Conservation (phyloP, 768 basidiomycete genomes). For the Sporobolomyces roseus region DNA sequence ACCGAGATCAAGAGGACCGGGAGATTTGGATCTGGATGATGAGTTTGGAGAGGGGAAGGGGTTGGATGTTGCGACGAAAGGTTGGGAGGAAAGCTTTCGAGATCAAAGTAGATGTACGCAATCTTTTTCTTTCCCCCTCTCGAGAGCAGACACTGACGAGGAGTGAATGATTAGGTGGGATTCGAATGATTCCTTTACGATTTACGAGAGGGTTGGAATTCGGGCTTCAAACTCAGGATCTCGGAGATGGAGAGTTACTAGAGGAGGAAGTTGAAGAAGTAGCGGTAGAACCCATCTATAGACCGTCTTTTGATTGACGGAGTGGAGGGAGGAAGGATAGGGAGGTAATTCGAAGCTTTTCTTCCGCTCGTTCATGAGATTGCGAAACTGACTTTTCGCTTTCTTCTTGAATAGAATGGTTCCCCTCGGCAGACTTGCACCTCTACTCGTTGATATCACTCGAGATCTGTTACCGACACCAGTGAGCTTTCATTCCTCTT, state of each 20-base stretch:
- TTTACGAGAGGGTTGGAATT: conserved; percentile 73
- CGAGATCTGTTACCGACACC: conserved; percentile 68
- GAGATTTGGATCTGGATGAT: conserved; percentile 55
- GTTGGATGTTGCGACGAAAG: conserved; percentile 14
- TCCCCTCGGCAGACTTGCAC: conserved; percentile 19
- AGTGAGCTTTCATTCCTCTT: conserved; percentile 44
- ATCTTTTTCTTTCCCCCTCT: not conserved
- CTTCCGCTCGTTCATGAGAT: not conserved
- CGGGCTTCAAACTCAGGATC: conserved; percentile 47
- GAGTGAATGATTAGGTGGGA: conserved; percentile 33
- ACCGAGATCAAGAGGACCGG: conserved; percentile 89
- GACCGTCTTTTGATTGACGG: conserved; percentile 41
- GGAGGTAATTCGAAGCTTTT: not conserved
- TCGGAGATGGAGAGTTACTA: conserved; percentile 46
- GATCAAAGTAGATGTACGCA: conserved; percentile 37
- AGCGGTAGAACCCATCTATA: conserved; percentile 42
- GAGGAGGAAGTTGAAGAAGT: conserved; percentile 47
- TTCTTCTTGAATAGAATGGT: not conserved
- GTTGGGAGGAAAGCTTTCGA: conserved; percentile 46
- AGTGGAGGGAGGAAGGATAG: conserved; percentile 17
- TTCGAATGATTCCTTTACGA: conserved; percentile 75
- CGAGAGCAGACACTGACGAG: not conserved
- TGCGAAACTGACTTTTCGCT: not conserved
- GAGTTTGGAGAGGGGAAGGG: conserved; percentile 51
- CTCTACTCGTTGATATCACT: conserved; percentile 58